Conservation (phyloP, 169 alveolate species). For the Plasmodium gonderi region DNA sequence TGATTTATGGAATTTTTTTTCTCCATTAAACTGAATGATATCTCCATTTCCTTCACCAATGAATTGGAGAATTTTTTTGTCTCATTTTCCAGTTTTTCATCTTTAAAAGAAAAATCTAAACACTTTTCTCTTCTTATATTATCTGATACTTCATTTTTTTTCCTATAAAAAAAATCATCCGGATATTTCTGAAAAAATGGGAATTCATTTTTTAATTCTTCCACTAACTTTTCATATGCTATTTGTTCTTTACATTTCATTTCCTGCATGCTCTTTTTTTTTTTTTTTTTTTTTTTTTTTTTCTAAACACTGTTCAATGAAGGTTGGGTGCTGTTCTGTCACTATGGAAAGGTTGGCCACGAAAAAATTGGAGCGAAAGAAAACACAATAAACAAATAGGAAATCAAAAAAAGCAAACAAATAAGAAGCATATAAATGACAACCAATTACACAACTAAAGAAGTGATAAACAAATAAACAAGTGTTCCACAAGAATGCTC, state of each 20-base stretch:
- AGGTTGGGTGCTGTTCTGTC: not conserved
- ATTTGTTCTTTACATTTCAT: constrained; percentile 25
- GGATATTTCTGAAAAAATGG: constrained; percentile 43
- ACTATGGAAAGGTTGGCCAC: not conserved
- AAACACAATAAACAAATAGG: not conserved
- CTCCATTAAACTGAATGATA: constrained; percentile 13
- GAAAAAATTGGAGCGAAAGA: not conserved
- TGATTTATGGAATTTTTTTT: constrained; percentile 17
- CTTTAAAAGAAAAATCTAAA: not conserved
- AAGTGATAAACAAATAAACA: not conserved
- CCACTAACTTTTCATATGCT: constrained; percentile 34
- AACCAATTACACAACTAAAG: not conserved
- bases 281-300: constrained; percentile 22
- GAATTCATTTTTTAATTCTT: constrained; percentile 46
- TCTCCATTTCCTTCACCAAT: constrained; percentile 54
- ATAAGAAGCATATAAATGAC: not conserved
- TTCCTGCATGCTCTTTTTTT: too few species aligned
- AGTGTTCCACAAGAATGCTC: too few species aligned
- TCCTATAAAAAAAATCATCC: constrained; percentile 46
- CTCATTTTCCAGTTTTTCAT: constrained; percentile 4
- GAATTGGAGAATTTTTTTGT: not conserved
- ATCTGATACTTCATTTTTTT: constrained; percentile 9
- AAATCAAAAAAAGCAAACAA: not conserved
- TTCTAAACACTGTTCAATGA: not conserved
- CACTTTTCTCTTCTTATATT: not conserved